Conservation (phyloP, 352 stramenopile genomes). For the Phytophthora capsici region DNA sequence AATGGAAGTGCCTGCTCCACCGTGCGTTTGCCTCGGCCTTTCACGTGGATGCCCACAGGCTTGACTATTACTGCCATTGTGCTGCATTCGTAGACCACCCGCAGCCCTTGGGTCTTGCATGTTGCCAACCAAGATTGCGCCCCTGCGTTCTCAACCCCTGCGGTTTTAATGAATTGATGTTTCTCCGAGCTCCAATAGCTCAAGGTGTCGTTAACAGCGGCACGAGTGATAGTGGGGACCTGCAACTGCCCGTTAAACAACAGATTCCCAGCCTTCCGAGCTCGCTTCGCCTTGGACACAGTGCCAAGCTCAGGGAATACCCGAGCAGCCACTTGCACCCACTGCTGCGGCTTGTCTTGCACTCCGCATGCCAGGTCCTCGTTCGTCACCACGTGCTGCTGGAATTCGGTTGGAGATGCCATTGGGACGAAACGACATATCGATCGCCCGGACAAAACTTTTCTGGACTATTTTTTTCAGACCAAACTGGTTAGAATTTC, state of each 20-base stretch:
- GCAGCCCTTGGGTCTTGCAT: constrained; percentile 61
- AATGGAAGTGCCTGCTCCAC: constrained; percentile 54
- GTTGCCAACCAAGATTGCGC: constrained; percentile 38
- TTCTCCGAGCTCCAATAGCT: constrained; percentile 29
- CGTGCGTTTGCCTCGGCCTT: constrained; percentile 54
- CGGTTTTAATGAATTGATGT: neutral
- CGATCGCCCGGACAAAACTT: neutral
- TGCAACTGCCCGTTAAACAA: constrained; percentile 49
- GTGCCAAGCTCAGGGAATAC: constrained; percentile 53
- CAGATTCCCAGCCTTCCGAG: constrained; percentile 46
- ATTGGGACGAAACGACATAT: constrained; percentile 1
- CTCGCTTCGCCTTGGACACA: constrained; percentile 72
- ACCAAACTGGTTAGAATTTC: too few relatives aligned
- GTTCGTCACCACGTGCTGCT: constrained; percentile 24
- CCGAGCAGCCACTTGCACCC: constrained; percentile 61
- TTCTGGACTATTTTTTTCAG: neutral
- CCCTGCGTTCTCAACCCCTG: neutral
- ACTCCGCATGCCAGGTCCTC: constrained; percentile 10
- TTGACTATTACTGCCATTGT: constrained; percentile 63
- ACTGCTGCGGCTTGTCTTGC: constrained; percentile 30
- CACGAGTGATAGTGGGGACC: constrained; percentile 41
- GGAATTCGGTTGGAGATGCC: constrained; percentile 2
- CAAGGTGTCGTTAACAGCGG: constrained; percentile 41
- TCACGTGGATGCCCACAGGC: constrained; percentile 68
- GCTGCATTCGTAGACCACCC: constrained; percentile 55